Evolutionary conservation across 345 rosid species (phyloP).

Genomic region (Cardiospermum halicacabum): DNA sequence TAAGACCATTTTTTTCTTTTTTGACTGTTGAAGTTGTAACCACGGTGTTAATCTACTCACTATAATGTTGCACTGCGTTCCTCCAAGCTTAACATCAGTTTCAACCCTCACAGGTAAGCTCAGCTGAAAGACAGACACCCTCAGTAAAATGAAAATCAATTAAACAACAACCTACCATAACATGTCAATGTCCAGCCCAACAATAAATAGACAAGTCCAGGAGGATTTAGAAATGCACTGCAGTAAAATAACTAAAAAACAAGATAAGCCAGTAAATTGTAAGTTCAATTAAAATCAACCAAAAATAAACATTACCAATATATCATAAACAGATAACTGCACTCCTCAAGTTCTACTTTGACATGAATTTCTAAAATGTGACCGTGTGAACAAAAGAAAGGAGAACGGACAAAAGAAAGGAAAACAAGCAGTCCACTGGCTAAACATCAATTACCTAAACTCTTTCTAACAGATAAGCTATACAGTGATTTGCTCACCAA

Average conservation of each 20-base stretch:
- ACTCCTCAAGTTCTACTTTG: background rate
- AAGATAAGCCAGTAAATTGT: conserved; percentile 1
- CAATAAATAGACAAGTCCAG: background rate
- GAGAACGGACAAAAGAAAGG: background rate
- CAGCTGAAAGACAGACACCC: conserved; percentile 51
- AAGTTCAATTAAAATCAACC: background rate
- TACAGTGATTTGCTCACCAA: background rate
- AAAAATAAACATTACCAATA: background rate
- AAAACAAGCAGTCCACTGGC: background rate
- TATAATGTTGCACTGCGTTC: conserved; percentile 71
- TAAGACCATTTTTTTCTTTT: conserved; percentile 63
- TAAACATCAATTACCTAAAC: no score
- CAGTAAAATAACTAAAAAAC: background rate
- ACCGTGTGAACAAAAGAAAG: background rate
- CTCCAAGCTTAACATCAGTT: conserved; percentile 92
- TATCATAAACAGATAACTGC: background rate
- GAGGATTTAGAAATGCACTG: background rate
- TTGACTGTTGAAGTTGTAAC: conserved; percentile 62
- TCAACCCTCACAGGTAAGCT: conserved; percentile 78
- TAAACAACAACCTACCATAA: conserved; percentile 11
- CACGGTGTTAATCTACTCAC: conserved; percentile 76
- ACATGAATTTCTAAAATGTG: background rate
- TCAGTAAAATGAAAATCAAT: background rate
- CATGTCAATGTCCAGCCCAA: background rate
- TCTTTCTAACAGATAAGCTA: no score